phyloP scores from a whole-genome alignment of 2,329 filamentous ascomycete genomes.

The Paraphoma chrysanthemicola region DNA sequence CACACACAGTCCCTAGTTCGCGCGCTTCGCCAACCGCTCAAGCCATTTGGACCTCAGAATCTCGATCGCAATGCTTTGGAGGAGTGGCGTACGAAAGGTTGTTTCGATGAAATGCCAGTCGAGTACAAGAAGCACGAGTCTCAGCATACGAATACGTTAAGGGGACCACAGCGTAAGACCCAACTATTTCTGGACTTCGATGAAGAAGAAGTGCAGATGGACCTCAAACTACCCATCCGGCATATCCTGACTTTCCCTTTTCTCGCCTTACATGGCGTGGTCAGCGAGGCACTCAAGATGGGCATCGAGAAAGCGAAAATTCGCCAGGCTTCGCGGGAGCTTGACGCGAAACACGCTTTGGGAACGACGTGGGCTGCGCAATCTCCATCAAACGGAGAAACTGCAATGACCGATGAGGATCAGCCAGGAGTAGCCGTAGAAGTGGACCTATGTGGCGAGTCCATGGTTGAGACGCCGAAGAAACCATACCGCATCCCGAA shows the following conservation, averaged over 20 bases:
- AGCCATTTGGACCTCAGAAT: constrained; percentile 22
- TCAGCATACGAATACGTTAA: background rate
- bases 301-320: constrained; percentile 26
- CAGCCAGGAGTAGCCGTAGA: background rate
- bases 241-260: constrained; percentile 31
- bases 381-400: background rate
- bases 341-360: background rate
- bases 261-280: constrained; percentile 17
- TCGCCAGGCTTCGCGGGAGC: background rate
- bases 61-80: constrained; percentile 21
- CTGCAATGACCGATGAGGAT: background rate
- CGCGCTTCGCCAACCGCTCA: constrained; percentile 22
- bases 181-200: constrained; percentile 14
- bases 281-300: constrained; percentile 21
- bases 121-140: background rate
- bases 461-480: background rate
- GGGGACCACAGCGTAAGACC: background rate
- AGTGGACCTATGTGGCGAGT: background rate
- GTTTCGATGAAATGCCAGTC: constrained; percentile 12
- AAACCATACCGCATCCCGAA: background rate
- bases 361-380: background rate
- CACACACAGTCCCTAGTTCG: constrained; percentile 31
- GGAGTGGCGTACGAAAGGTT: constrained; percentile 25
- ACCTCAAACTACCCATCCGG: constrained; percentile 14
- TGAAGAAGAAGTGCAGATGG: constrained; percentile 8